These are phyloP conservation scores for Stagonosporopsis vannaccii DNA, from an alignment of 2,329 filamentous ascomycete genomes.

Conservation along the genomic window DNA sequence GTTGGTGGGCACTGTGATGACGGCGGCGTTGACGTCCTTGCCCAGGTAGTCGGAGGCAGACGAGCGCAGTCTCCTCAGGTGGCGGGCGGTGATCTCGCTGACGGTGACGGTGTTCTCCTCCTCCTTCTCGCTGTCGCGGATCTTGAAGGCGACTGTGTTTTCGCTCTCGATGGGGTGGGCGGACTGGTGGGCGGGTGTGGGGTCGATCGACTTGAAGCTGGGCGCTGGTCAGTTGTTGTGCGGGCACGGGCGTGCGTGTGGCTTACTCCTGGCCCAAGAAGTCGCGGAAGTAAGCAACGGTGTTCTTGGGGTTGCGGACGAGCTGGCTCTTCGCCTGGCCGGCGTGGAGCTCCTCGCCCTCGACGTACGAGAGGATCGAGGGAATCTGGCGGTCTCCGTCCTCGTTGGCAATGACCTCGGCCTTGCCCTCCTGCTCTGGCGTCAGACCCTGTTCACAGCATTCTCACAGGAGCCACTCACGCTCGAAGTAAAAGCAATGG, in stretches of 20 bases:
- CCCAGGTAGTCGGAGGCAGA: slow-evolving; percentile 92
- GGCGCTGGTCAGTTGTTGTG: slow-evolving; percentile 29
- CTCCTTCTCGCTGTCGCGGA: slow-evolving; percentile 72
- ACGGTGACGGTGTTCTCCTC: slow-evolving; percentile 73
- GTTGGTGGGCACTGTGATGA: slow-evolving; percentile 93
- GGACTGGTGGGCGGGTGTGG: slow-evolving; percentile 90
- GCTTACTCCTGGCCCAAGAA: slow-evolving; percentile 90
- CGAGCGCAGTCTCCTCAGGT: slow-evolving; percentile 79
- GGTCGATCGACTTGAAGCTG: slow-evolving; percentile 93
- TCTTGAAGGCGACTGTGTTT: slow-evolving; percentile 77
- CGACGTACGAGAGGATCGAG: slow-evolving; percentile 90
- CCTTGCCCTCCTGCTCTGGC: slow-evolving; percentile 76
- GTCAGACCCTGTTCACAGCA: slow-evolving; percentile 12
- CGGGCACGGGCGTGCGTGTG: neutral
- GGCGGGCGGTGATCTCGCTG: slow-evolving; percentile 82
- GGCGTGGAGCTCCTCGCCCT: slow-evolving; percentile 96
- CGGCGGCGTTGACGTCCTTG: slow-evolving; percentile 91
- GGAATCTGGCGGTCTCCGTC: slow-evolving; percentile 99
- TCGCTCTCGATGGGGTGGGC: slow-evolving; percentile 83
- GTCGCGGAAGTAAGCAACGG: slow-evolving; percentile 93
- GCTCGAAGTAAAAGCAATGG: slow-evolving; percentile 84
- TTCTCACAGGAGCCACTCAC: slow-evolving; percentile 48
- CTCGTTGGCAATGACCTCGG: slow-evolving; percentile 98
- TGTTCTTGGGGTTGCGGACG: slow-evolving; percentile 90
- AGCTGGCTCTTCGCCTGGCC: slow-evolving; percentile 94